Base-by-base conservation (phyloP, 2,329 filamentous ascomycete species). In the Pseudocercospora fijiensis region DNA sequence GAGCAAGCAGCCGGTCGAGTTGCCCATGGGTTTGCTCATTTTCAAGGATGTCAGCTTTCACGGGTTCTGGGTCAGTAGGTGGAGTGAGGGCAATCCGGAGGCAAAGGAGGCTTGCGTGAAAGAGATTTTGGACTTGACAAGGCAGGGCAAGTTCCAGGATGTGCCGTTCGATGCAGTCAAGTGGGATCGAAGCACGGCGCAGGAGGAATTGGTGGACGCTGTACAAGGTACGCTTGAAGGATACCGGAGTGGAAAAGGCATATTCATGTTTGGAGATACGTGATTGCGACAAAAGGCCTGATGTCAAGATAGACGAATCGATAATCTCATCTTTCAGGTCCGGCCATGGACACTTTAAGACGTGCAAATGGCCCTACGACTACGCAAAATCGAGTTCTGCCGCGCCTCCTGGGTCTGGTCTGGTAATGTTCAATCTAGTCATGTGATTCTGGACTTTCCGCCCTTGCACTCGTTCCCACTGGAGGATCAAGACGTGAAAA, bases 11-110 rank as follows among this genome's bases (percentile, higher is more conserved):
- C 93, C 94, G 0, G 84, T 97, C 26, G 83, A 85, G 6, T 79
- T 98, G 65, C 92, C 94, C 0, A 90, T 93, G 0, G 90, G 90
- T 0, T 82, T 96, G 70, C 81, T 98, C 64, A 99, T 99, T 71
- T 99, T 99, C 81, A 95, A 94, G 78, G 88, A 98, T 71, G 83
- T 98, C 58, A 84, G 86, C 58, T 96, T 97, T 74, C 85, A 91
- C 66, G 96, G 95, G 4, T 99, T 98, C 78, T 99, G 95, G 95
- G 87, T 98, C 24, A 95, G 90, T 74, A 87, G 84, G 65, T 98
- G 95, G 94, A 91, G 90, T 55, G 88, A 93, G 74, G 80, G 83
- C 67, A 84, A 97, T 71, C 85, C 88, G 0, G 82, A 83, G 5
- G 87, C 89, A 64, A 96, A 96, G 81, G 85, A 86, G 75, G 85